phyloP scores from a whole-genome alignment of 1,139 yeast species.

The Geotrichum australiense region DNA sequence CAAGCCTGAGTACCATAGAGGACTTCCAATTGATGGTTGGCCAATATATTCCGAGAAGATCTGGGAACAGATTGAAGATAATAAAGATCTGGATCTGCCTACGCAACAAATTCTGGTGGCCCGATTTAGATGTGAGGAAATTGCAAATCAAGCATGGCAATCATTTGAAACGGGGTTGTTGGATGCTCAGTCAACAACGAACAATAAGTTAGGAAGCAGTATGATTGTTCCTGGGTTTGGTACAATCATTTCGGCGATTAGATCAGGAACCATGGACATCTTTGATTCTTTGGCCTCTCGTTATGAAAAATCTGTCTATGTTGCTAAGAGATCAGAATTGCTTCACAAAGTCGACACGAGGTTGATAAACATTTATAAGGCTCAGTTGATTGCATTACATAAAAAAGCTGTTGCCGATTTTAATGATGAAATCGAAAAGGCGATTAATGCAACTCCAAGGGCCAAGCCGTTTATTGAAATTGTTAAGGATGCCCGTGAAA shows the following conservation, averaged over 20 bases:
- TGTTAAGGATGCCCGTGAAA: constrained; percentile 18
- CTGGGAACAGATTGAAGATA: constrained; percentile 90
- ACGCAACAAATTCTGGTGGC: constrained; percentile 95
- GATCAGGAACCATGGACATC: constrained; percentile 38
- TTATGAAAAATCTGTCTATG: constrained; percentile 59
- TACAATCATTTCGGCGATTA: constrained; percentile 22
- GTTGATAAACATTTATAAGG: constrained; percentile 37
- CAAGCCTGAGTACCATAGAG: constrained; percentile 69
- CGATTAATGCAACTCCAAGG: constrained; percentile 12
- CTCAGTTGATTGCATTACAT: constrained; percentile 36
- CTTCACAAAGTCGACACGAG: constrained; percentile 29
- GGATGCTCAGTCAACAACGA: constrained; percentile 20
- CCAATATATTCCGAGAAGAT: constrained; percentile 81
- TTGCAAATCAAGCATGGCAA: constrained; percentile 47
- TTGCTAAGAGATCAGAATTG: constrained; percentile 50
- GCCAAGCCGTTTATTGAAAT: constrained; percentile 19
- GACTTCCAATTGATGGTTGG: constrained; percentile 95
- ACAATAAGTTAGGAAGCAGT: constrained; percentile 22
- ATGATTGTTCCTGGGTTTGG: constrained; percentile 30
- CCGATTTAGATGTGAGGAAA: constrained; percentile 90
- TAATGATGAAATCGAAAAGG: constrained; percentile 18
- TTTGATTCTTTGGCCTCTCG: constrained; percentile 70
- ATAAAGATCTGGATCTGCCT: constrained; percentile 91
- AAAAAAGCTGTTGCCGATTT: constrained; percentile 30
- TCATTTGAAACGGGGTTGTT: constrained; percentile 40